A percentile compares a stretch with the other conserved stretches of the same genome.
These are phyloP conservation scores for Clarkia xantiana DNA, from an alignment of 345 rosid genomes.

Conservation along the genomic window DNA sequence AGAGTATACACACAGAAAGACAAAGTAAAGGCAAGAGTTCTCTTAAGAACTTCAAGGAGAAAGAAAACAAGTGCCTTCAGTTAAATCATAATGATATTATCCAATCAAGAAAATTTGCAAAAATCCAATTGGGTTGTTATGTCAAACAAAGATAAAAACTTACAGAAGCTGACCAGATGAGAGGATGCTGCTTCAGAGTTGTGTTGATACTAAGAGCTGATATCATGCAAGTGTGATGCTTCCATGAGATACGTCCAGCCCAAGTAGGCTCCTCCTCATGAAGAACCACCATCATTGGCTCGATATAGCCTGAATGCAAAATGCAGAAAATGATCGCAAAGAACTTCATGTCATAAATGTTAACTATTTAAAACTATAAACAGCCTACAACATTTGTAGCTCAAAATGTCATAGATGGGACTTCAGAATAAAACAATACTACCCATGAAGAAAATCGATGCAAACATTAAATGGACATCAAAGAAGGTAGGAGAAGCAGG, in stretches of 20 bases:
- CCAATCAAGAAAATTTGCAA: no score
- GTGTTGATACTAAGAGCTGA: constrained; percentile 96
- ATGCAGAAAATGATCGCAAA: background rate
- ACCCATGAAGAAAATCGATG: no score
- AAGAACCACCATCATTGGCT: constrained; percentile 91
- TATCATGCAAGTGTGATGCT: constrained; percentile 88
- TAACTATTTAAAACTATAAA: no score
- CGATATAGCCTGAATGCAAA: constrained; percentile 65
- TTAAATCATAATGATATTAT: no score
- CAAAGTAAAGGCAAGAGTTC: no score
- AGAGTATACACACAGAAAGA: no score
- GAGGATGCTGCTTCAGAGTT: constrained; percentile 85
- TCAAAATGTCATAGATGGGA: background rate
- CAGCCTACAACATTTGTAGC: background rate
- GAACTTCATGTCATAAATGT: no score
- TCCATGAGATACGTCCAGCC: constrained; percentile 90
- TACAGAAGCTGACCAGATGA: constrained; percentile 94
- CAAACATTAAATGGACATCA: background rate
- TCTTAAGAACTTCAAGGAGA: no score
- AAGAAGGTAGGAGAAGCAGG: background rate
- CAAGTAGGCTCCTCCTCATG: constrained; percentile 90
- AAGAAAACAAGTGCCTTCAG: no score
- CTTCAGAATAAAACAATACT: no score
- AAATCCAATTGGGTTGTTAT: no score
- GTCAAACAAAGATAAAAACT: constrained; percentile 16